Percentiles rank a stretch among this genome's conserved stretches.
phyloP scores from a whole-genome alignment of 176 grass and related monocot genomes.

The Pontederia paniculata region DNA sequence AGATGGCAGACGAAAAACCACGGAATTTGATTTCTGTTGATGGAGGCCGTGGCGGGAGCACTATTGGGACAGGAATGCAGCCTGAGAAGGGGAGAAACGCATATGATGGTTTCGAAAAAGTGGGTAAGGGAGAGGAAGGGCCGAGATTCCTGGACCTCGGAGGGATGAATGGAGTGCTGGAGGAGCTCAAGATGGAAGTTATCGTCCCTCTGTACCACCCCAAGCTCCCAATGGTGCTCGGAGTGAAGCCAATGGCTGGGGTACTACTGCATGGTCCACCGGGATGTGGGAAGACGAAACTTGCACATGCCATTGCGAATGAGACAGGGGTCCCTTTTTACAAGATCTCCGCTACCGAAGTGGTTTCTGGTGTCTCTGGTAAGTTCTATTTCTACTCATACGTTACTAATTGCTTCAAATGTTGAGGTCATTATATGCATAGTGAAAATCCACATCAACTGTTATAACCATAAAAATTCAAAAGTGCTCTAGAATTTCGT shows the following conservation, averaged over 20 bases:
- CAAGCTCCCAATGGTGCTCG: constrained; percentile 46
- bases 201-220: constrained; percentile 79
- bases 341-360: constrained; percentile 78
- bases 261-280: constrained; percentile 76
- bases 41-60: constrained; percentile 21
- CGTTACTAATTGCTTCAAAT: not conserved
- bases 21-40: constrained; percentile 19
- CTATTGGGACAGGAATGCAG: not conserved
- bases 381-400: constrained; percentile 1
- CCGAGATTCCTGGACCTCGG: constrained; percentile 58
- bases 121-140: constrained; percentile 16
- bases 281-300: constrained; percentile 77
- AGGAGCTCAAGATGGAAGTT: constrained; percentile 83
- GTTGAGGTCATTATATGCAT: not conserved
- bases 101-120: not conserved
- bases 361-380: constrained; percentile 87
- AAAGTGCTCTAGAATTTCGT: too few species aligned
- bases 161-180: constrained; percentile 53
- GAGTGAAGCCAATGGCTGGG: constrained; percentile 62
- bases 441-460: not conserved
- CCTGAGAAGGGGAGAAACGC: constrained; percentile 21
- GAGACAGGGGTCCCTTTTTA: constrained; percentile 85
- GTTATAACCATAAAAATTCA: not conserved
- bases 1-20: constrained; percentile 36
- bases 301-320: constrained; percentile 79